Evolutionary conservation across 345 rosid species (phyloP).

Genomic region (Melaleuca quinquenervia): DNA sequence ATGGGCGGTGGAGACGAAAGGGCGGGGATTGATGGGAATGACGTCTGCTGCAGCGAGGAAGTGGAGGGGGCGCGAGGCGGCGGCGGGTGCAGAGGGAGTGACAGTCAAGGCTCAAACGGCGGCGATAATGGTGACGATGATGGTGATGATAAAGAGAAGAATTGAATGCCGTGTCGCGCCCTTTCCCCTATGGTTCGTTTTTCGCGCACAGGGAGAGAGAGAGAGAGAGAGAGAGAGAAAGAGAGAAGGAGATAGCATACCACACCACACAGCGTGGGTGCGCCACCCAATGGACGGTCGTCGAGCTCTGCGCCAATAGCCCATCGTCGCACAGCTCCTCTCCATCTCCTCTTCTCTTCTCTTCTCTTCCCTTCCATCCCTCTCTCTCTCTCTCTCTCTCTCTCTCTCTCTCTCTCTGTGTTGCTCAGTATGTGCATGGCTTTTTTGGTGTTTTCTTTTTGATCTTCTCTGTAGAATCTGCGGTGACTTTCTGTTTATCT

Average conservation of each 20-base stretch:
- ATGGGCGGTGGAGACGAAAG: neutral
- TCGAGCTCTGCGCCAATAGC: neutral
- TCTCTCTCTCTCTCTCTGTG: no score
- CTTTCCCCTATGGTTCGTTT: neutral
- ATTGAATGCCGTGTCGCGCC: neutral
- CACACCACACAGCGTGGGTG: neutral
- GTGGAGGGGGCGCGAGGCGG: neutral
- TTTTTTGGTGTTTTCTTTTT: neutral
- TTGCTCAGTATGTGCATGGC: neutral
- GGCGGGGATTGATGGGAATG: neutral
- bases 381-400: neutral
- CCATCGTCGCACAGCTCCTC: neutral
- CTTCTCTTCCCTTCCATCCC: neutral
- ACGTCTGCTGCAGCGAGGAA: neutral
- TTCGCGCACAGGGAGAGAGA: neutral
- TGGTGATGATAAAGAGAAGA: neutral
- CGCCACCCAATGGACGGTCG: neutral
- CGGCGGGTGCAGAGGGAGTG: constrained; percentile 1
- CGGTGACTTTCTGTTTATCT: neutral
- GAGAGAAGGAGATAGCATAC: neutral
- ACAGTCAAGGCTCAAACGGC: constrained; percentile 16
- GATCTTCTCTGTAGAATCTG: neutral
- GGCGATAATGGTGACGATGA: constrained; percentile 20
- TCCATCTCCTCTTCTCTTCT: neutral
- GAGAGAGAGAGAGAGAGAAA: neutral